phyloP scores from a whole-genome alignment of 352 stramenopile genomes.

The Pythium aphanidermatum region DNA sequence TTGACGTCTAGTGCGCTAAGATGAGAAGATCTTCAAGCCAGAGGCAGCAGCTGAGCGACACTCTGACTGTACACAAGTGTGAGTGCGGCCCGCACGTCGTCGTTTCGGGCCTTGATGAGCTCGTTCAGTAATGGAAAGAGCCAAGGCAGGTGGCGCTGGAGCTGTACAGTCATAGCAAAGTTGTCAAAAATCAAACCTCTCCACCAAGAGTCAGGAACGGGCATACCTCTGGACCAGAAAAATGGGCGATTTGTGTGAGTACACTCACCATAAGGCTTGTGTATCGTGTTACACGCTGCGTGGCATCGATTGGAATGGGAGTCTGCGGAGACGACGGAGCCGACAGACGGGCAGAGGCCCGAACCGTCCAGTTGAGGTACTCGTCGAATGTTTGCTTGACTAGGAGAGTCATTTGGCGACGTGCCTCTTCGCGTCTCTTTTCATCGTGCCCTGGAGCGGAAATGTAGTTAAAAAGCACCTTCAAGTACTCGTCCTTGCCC shows the following conservation, averaged over 20 bases:
- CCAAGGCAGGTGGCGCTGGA: conserved; percentile 66
- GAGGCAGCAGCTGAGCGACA: conserved; percentile 46
- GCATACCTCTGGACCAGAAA: conserved; percentile 51
- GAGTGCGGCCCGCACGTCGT: conserved; percentile 56
- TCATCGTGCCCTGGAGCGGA: conserved; percentile 19
- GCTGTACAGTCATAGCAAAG: conserved; percentile 26
- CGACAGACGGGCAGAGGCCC: not conserved
- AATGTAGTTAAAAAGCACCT: conserved; percentile 56
- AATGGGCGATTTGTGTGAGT: conserved; percentile 38
- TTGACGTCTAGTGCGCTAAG: too few species aligned
- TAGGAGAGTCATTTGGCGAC: conserved; percentile 60
- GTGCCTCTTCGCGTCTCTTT: conserved; percentile 47
- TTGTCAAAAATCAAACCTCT: not conserved
- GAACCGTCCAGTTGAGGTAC: conserved; percentile 57
- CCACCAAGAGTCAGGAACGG: not conserved
- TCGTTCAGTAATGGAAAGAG: conserved; percentile 74
- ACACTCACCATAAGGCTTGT: conserved; percentile 45
- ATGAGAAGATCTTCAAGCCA: conserved; percentile 21
- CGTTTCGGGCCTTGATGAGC: conserved; percentile 60
- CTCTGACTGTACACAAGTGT: conserved; percentile 59
- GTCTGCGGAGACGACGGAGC: too few species aligned
- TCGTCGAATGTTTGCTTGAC: conserved; percentile 56
- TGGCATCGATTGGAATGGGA: conserved; percentile 40
- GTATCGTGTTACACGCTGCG: conserved; percentile 51
- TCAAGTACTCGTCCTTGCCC: conserved; percentile 70